Percentiles rank a stretch among this genome's conserved stretches.
phyloP scores from a whole-genome alignment of 106 monocot genomes.

The Platanthera guangdongensis region DNA sequence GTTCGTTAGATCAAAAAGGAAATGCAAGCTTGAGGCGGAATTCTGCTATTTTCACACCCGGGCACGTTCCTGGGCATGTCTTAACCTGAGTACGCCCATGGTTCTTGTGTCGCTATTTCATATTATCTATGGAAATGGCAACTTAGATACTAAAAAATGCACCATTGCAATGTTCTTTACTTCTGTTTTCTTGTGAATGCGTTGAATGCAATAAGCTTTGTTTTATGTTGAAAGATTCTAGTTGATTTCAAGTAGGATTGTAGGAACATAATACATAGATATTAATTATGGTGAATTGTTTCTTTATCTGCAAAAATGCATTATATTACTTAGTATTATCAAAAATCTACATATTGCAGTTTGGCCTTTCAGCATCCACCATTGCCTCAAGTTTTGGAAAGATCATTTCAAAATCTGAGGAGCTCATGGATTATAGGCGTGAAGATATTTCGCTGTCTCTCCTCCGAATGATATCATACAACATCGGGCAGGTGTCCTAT shows the following conservation, averaged over 20 bases:
- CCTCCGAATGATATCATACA: conserved; percentile 96
- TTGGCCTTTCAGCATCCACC: conserved; percentile 94
- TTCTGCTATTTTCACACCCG: no score
- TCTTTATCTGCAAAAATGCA: no score
- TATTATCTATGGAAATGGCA: neutral
- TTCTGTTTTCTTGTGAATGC: neutral
- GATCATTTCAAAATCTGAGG: conserved; percentile 75
- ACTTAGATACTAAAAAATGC: neutral
- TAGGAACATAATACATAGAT: no score
- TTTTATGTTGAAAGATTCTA: neutral
- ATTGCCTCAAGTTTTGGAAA: conserved; percentile 99
- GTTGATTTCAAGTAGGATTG: no score
- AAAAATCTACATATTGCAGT: conserved; percentile 27
- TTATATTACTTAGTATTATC: neutral
- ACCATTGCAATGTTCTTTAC: neutral
- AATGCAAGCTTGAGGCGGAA: no score
- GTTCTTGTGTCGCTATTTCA: neutral
- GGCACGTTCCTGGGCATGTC: neutral
- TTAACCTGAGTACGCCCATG: neutral
- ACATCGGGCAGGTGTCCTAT: conserved; percentile 80
- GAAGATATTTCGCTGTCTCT: conserved; percentile 98
- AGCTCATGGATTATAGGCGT: conserved; percentile 81
- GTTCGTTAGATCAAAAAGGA: no score
- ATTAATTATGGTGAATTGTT: no score
- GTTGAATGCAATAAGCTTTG: neutral